Conservation (phyloP, 2,329 filamentous ascomycete species). For the Apiospora saccharicola region DNA sequence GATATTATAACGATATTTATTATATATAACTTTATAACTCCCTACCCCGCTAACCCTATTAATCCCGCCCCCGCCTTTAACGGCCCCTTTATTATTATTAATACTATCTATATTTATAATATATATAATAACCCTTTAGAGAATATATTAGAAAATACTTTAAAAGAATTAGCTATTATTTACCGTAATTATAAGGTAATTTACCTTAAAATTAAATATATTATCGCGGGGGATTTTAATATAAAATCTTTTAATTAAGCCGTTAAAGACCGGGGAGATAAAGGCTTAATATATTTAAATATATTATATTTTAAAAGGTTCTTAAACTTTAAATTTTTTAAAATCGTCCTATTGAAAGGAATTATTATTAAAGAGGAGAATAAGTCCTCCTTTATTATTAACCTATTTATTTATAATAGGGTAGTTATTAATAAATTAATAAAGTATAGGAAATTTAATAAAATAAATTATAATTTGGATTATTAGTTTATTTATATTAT, state of each 20-base stretch:
- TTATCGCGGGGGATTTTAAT: background rate
- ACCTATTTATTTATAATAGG: background rate
- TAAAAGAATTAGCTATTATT: too few relatives aligned
- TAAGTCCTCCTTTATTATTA: background rate
- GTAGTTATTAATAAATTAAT: background rate
- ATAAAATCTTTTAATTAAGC: background rate
- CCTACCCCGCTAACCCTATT: background rate
- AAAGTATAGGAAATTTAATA: background rate
- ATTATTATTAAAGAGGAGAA: background rate
- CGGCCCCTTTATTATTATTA: background rate
- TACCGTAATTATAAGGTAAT: background rate
- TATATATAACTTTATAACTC: background rate
- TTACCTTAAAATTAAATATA: background rate
- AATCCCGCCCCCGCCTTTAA: background rate
- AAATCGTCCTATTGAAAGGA: background rate
- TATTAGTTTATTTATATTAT: background rate
- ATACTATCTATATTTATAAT: background rate
- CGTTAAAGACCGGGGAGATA: background rate
- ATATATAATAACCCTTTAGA: background rate
- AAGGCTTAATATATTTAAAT: accelerated
- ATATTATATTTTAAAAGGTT: background rate
- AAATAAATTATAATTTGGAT: background rate
- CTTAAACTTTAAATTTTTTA: background rate
- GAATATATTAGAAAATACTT: too few relatives aligned
- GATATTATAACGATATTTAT: background rate